A percentile compares a stretch with the other conserved stretches of the same genome.
phyloP scores from a whole-genome alignment of 345 rosid genomes.

The Gossypium longicalyx region DNA sequence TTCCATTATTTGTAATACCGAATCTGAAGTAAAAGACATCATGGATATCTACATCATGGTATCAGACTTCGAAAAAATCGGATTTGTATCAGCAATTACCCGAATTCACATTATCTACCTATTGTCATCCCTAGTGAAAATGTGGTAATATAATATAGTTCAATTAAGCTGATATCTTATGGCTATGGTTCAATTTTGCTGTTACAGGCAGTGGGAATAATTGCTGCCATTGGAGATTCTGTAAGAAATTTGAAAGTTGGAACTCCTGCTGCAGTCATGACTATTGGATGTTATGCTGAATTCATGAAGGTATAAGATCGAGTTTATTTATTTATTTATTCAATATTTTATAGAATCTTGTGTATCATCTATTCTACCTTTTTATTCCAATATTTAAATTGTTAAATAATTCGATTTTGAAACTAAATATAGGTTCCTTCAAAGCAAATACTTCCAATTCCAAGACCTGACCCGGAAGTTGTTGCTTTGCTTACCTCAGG shows the following conservation, averaged over 20 bases:
- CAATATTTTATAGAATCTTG: too few relatives aligned
- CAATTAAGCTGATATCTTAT: constrained; percentile 12
- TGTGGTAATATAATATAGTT: background rate
- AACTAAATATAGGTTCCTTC: constrained; percentile 50
- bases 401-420: constrained; percentile 9
- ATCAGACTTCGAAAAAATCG: background rate
- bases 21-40: too few relatives aligned
- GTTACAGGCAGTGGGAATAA: constrained; percentile 80
- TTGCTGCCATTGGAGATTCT: constrained; percentile 84
- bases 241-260: constrained; percentile 69
- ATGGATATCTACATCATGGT: background rate
- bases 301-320: constrained; percentile 43
- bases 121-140: background rate
- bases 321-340: background rate
- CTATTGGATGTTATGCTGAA: constrained; percentile 83
- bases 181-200: constrained; percentile 8
- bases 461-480: constrained; percentile 92
- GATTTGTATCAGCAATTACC: background rate
- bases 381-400: background rate
- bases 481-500: constrained; percentile 99
- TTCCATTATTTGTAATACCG: background rate
- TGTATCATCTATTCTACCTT: too few relatives aligned
- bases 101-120: background rate
- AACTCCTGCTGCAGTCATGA: constrained; percentile 85
- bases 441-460: constrained; percentile 75